Evolutionary conservation across 768 basidiomycete genomes (phyloP), one percentile per base, ranked within the genome.

Genomic region (Lactifluus piperatus): DNA sequence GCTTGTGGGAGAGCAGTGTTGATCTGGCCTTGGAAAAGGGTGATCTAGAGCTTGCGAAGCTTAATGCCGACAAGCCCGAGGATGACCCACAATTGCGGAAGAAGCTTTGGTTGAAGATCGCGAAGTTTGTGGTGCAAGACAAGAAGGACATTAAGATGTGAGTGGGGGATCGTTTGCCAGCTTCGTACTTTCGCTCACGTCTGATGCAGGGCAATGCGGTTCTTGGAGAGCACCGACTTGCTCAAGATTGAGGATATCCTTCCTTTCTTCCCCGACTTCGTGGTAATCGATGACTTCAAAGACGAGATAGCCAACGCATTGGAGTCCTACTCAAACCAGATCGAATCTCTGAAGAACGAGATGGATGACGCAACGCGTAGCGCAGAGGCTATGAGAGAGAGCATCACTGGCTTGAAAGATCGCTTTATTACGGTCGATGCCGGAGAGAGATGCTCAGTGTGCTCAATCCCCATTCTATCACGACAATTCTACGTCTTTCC

Each of bases 241-340:
- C 82, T 99, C 69, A 97, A 97, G 73, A 95, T 99, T 64, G 97
- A 99, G 69, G 97, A 99, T 68, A 97, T 99, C 62, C 75, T 99
- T 18, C 97, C 97, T 5, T 99, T 98, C 84, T 98, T 99, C 84
- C 95, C 97, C 2, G 95, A 98, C 73, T 99, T 99, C 69, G 93
- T 95, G 13, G 91, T 97, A 59, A 97, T 99, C 64, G 97, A 98
- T 70, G 97, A 98, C 70, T 98, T 99, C 81, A 99, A 99, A 71
- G 91, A 95, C 66, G 95, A 98, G 73, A 98, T 98, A 64, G 95
- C 94, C 51, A 86, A 86, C 60, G 97, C 97, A 0, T 75, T 99
- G 64, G 95, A 99, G 69, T 89, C 89, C 2, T 98, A 97, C 69
- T 91, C 91, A 43, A 80, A 85, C 18, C 90, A 93, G 66, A 98